These are phyloP conservation scores for Alternaria rosae DNA, from an alignment of 2,329 filamentous ascomycete species.

Conservation along the genomic window DNA sequence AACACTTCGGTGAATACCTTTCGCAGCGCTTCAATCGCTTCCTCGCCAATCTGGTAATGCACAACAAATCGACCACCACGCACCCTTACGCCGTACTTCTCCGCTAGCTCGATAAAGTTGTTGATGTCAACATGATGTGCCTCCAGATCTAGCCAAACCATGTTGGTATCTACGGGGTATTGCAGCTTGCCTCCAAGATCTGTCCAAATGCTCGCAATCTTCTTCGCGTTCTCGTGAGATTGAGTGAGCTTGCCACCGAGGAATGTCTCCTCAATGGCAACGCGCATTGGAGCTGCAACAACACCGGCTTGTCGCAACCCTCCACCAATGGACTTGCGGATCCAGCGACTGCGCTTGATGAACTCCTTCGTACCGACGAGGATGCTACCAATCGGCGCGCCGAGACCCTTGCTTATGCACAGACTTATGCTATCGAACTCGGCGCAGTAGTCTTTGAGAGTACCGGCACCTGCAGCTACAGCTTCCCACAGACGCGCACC, in stretches of 20 bases:
- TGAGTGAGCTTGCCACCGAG: slow-evolving; percentile 68
- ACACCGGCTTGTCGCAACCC: slow-evolving; percentile 80
- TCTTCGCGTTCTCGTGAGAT: slow-evolving; percentile 69
- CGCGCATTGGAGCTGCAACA: slow-evolving; percentile 75
- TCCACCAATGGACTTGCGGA: slow-evolving; percentile 82
- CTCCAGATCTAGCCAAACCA: slow-evolving; percentile 83
- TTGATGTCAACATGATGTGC: slow-evolving; percentile 62
- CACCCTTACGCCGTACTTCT: slow-evolving; percentile 65
- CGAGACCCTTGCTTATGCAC: slow-evolving; percentile 84
- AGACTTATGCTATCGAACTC: slow-evolving; percentile 78
- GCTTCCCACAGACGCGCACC: slow-evolving; percentile 86
- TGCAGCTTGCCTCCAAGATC: slow-evolving; percentile 71
- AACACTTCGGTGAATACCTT: slow-evolving; percentile 36
- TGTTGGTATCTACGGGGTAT: slow-evolving; percentile 84
- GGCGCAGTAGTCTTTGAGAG: slow-evolving; percentile 70
- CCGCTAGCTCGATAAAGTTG: slow-evolving; percentile 62
- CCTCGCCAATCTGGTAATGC: slow-evolving; percentile 76
- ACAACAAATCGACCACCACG: slow-evolving; percentile 68
- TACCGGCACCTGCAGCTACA: slow-evolving; percentile 72
- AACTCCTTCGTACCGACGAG: slow-evolving; percentile 67
- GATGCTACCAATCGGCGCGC: slow-evolving; percentile 80
- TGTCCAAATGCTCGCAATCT: slow-evolving; percentile 71
- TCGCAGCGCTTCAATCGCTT: slow-evolving; percentile 61
- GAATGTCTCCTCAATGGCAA: slow-evolving; percentile 83
- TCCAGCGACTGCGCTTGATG: slow-evolving; percentile 74